Evolutionary conservation across 805 yeast species (phyloP).

Genomic region (Yarrowia sp.): DNA sequence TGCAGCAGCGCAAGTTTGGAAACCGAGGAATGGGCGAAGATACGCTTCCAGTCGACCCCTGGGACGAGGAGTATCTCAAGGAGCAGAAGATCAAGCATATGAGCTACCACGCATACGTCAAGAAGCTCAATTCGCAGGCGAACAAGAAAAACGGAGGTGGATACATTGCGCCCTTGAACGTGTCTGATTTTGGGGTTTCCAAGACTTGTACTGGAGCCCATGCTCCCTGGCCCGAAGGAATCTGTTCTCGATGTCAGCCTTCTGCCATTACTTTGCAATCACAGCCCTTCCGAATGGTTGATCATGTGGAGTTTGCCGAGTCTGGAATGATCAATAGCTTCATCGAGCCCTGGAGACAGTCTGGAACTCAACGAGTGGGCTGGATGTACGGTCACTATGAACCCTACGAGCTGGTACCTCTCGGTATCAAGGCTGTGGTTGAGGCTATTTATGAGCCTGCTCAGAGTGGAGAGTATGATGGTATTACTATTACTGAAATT

Average conservation of each 20-base stretch:
- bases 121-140: conserved; percentile 69
- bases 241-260: conserved; percentile 96
- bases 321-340: conserved; percentile 77
- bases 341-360: conserved; percentile 88
- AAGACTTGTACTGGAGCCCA: conserved; percentile 77
- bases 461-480: conserved; percentile 86
- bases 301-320: conserved; percentile 89
- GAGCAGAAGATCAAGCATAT: conserved; percentile 83
- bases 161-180: conserved; percentile 80
- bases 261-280: conserved; percentile 90
- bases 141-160: conserved; percentile 59
- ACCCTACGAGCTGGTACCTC: conserved; percentile 79
- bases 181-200: conserved; percentile 70
- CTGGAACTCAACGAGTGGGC: conserved; percentile 89
- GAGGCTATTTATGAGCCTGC: conserved; percentile 95
- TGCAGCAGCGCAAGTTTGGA: conserved; percentile 62
- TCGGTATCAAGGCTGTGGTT: conserved; percentile 92
- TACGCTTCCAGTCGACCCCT: conserved; percentile 94
- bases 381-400: conserved; percentile 83
- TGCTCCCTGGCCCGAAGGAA: conserved; percentile 92
- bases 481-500: conserved; percentile 70
- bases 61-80: conserved; percentile 79
- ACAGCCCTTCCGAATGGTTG: conserved; percentile 94
- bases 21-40: conserved; percentile 98
- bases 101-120: conserved; percentile 83